Evolutionary conservation across 352 stramenopile genomes (phyloP).

Genomic region (Phytophthora idaei): DNA sequence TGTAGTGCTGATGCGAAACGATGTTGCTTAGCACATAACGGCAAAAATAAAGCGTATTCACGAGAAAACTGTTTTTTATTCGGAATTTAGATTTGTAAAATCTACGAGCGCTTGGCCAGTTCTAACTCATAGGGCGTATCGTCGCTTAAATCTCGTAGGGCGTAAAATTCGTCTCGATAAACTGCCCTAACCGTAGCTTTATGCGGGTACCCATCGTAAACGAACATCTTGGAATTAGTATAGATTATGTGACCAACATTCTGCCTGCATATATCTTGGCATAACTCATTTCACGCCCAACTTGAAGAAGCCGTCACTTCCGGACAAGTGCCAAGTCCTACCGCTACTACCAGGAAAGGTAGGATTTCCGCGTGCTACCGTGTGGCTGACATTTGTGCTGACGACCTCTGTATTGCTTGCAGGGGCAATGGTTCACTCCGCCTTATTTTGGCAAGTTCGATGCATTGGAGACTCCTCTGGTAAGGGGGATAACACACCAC

Average conservation of each 20-base stretch:
- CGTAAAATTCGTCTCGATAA: no score
- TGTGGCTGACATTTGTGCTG: background rate
- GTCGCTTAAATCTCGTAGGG: no score
- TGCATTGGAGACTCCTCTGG: conserved; percentile 1
- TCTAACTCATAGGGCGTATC: no score
- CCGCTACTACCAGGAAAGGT: background rate
- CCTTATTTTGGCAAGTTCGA: conserved; percentile 1
- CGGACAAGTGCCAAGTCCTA: background rate
- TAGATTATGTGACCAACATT: background rate
- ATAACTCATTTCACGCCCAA: conserved; percentile 4
- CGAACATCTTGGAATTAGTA: no score
- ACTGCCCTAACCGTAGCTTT: no score
- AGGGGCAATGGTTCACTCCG: conserved; percentile 7
- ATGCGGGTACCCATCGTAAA: no score
- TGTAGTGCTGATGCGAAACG: background rate
- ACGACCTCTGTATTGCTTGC: background rate
- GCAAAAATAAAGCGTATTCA: no score
- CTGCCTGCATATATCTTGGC: background rate
- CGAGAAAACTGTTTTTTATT: no score
- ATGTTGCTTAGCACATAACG: no score
- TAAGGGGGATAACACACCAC: conserved; percentile 4
- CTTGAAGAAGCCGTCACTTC: background rate
- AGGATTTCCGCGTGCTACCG: background rate
- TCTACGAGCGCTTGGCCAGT: no score
- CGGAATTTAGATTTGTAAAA: no score